Evolutionary conservation across 2,329 filamentous ascomycete genomes (phyloP).

Genomic region (Fusarium sarcochroum): DNA sequence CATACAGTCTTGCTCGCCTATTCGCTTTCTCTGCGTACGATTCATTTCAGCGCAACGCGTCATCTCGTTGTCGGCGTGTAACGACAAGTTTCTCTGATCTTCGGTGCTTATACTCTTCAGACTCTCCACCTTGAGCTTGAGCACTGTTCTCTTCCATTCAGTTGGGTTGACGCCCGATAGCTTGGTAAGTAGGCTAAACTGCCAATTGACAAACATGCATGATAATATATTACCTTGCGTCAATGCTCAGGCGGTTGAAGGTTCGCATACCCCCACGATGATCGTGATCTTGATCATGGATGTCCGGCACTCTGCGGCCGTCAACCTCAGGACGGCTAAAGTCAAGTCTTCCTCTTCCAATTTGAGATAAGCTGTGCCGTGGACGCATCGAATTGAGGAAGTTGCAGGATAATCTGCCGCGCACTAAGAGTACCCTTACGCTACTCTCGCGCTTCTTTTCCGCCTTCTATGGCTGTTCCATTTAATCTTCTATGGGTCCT

Average conservation of each 20-base stretch:
- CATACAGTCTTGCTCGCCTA: slow-evolving; percentile 39
- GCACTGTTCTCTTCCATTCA: slow-evolving; percentile 14
- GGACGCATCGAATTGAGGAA: slow-evolving; percentile 36
- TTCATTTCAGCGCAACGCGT: slow-evolving; percentile 33
- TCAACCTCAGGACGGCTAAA: slow-evolving; percentile 45
- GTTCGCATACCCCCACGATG: not conserved
- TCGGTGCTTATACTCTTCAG: not conserved
- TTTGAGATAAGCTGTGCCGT: slow-evolving; percentile 41
- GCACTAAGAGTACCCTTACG: slow-evolving; percentile 37
- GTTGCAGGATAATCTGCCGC: slow-evolving; percentile 32
- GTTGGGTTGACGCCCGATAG: slow-evolving; percentile 19
- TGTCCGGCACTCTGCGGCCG: slow-evolving; percentile 45
- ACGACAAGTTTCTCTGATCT: slow-evolving; percentile 19
- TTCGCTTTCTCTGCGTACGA: slow-evolving; percentile 30
- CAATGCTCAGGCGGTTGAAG: slow-evolving; percentile 29
- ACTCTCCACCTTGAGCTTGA: slow-evolving; percentile 27
- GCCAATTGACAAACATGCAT: slow-evolving; percentile 29
- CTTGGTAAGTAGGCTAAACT: slow-evolving; percentile 23
- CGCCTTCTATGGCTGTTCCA: slow-evolving; percentile 41
- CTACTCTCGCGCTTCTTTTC: slow-evolving; percentile 1
- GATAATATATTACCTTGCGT: slow-evolving; percentile 14
- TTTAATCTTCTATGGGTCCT: slow-evolving; percentile 42
- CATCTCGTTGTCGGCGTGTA: slow-evolving; percentile 35
- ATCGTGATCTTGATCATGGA: slow-evolving; percentile 16
- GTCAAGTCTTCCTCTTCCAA: slow-evolving; percentile 34